These are phyloP conservation scores for Agrostemma githago DNA, from an alignment of 148 eudicot species.

Conservation along the genomic window DNA sequence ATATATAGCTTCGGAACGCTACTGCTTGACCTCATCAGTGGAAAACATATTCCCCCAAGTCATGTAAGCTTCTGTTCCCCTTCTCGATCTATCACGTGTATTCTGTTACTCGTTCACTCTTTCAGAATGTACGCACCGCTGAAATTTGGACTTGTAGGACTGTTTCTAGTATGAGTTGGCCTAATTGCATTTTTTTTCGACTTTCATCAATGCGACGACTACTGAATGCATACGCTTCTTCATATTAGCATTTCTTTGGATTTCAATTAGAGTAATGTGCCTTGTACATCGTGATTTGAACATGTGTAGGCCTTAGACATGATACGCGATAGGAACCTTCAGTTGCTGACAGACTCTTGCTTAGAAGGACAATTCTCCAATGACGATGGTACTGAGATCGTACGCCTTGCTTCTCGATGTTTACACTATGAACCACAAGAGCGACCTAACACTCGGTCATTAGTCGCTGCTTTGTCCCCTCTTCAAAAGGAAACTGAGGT, in stretches of 20 bases:
- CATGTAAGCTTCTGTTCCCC: slow-evolving; percentile 38
- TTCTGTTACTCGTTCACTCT: not conserved
- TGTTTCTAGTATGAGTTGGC: not conserved
- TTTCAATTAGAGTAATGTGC: not conserved
- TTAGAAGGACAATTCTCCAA: slow-evolving; percentile 58
- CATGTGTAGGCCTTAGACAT: slow-evolving; percentile 54
- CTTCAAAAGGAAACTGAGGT: slow-evolving; percentile 72
- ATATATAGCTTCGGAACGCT: slow-evolving; percentile 67
- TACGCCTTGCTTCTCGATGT: slow-evolving; percentile 64
- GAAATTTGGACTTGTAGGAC: not conserved
- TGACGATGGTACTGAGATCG: slow-evolving; percentile 60
- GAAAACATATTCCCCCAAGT: slow-evolving; percentile 72
- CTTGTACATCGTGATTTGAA: slow-evolving; percentile 7
- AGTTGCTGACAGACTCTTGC: slow-evolving; percentile 63
- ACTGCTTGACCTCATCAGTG: slow-evolving; percentile 67
- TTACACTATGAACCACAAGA: slow-evolving; percentile 64
- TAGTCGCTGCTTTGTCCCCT: slow-evolving; percentile 51
- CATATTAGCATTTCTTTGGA: not conserved
- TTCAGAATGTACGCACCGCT: not conserved
- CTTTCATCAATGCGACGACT: not conserved
- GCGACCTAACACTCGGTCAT: slow-evolving; percentile 55
- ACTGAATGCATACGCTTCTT: not conserved
- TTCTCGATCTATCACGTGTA: not conserved
- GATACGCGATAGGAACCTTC: slow-evolving; percentile 63
- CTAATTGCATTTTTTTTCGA: not conserved